Conservation (phyloP, 768 basidiomycete genomes). For the Solioccasus polychromus region DNA sequence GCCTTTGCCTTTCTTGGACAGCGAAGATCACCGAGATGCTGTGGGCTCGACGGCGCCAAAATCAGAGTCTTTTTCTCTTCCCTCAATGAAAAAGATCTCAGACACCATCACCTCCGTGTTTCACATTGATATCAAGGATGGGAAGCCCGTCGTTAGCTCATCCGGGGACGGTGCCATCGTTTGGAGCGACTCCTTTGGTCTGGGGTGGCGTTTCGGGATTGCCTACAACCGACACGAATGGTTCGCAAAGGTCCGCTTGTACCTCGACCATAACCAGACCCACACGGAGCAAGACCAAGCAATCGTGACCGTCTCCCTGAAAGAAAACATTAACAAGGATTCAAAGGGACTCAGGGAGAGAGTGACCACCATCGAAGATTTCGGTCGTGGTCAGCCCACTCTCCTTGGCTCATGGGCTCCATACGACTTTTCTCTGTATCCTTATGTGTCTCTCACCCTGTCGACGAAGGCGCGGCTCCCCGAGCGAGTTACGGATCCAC, state of each 20-base stretch:
- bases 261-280: conserved; percentile 28
- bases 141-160: conserved; percentile 15
- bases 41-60: no score
- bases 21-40: no score
- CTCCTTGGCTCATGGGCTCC: conserved; percentile 24
- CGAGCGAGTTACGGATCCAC: conserved; percentile 9
- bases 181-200: conserved; percentile 27
- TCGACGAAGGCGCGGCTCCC: conserved; percentile 15
- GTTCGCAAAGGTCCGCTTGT: conserved; percentile 23
- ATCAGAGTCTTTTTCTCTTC: no score
- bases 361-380: conserved; percentile 18
- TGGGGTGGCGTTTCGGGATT: conserved; percentile 29
- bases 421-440: conserved; percentile 7
- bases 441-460: conserved; percentile 23
- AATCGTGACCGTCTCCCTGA: conserved; percentile 10
- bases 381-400: conserved; percentile 25
- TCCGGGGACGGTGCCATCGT: conserved; percentile 2
- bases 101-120: conserved; percentile 25
- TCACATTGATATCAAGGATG: conserved; percentile 22
- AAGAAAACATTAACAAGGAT: background rate
- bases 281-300: conserved; percentile 22
- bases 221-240: conserved; percentile 17
- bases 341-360: conserved; percentile 10
- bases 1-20: no score
- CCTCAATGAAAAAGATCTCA: conserved; percentile 27